phyloP scores from a whole-genome alignment of 225 moss, liverwort and hornwort species.

The Marchantia polymorpha region DNA sequence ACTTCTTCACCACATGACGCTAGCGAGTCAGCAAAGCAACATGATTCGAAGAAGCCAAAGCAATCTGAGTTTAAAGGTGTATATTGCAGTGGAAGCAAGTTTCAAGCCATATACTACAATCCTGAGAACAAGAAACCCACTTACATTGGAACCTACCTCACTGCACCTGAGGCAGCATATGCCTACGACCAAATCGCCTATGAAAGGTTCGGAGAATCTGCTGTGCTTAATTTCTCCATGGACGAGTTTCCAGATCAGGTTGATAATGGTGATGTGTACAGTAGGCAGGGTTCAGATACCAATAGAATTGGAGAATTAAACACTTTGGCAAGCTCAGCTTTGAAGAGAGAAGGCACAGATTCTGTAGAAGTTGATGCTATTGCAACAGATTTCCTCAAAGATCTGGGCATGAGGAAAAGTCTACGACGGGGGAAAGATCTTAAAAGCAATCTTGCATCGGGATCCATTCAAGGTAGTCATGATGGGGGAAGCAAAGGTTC shows the following conservation, averaged over 20 bases:
- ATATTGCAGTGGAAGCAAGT: slow-evolving; percentile 83
- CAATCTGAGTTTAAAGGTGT: slow-evolving; percentile 77
- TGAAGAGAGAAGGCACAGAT: background rate
- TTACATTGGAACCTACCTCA: slow-evolving; percentile 71
- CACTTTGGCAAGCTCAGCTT: slow-evolving; percentile 14
- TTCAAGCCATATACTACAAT: slow-evolving; percentile 81
- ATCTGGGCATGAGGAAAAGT: slow-evolving; percentile 16
- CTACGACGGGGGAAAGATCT: slow-evolving; percentile 5
- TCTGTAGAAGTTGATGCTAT: slow-evolving; percentile 14
- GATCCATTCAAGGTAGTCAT: background rate
- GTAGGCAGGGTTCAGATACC: background rate
- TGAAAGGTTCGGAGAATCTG: slow-evolving; percentile 66
- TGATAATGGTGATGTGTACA: slow-evolving; percentile 3
- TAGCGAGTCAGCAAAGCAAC: slow-evolving; percentile 47
- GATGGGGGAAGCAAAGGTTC: slow-evolving; percentile 4
- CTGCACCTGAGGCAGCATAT: slow-evolving; percentile 79
- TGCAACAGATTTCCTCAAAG: slow-evolving; percentile 22
- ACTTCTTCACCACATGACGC: slow-evolving; percentile 36
- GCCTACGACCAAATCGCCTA: slow-evolving; percentile 78
- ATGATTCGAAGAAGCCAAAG: slow-evolving; percentile 24
- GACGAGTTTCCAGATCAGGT: slow-evolving; percentile 22
- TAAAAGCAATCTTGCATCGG: background rate
- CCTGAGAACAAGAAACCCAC: slow-evolving; percentile 74
- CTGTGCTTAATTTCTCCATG: slow-evolving; percentile 60
- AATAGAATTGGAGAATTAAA: slow-evolving; percentile 8